Evolutionary conservation across 495 filamentous ascomycete genomes (phyloP).

Genomic region (Talaromyces trachyspermus): DNA sequence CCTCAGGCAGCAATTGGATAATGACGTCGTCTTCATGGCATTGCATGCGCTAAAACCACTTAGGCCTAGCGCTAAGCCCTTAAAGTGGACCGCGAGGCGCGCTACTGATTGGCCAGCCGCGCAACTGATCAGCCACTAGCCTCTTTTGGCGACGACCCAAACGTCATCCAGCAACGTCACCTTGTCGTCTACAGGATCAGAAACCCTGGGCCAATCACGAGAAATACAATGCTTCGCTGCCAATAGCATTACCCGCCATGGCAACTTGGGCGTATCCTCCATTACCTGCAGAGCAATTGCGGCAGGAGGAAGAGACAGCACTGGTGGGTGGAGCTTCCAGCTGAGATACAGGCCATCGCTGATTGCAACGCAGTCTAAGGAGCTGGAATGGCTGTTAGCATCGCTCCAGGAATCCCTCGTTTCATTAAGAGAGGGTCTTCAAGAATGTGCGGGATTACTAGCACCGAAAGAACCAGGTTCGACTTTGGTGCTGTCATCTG

Average conservation of each 20-base stretch:
- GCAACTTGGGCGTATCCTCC: slow-evolving; percentile 72
- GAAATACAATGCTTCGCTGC: neutral
- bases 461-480: slow-evolving; percentile 73
- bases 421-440: slow-evolving; percentile 73
- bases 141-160: neutral
- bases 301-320: slow-evolving; percentile 58
- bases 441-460: slow-evolving; percentile 80
- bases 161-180: neutral
- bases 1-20: no score
- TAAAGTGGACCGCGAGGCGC: neutral
- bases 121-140: neutral
- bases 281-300: slow-evolving; percentile 54
- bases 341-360: slow-evolving; percentile 18
- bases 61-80: neutral
- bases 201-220: neutral
- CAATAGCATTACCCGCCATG: slow-evolving; percentile 39
- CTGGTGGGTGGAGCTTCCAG: slow-evolving; percentile 45
- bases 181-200: neutral
- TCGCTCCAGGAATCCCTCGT: slow-evolving; percentile 70
- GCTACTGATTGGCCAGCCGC: neutral
- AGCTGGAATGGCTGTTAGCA: slow-evolving; percentile 81
- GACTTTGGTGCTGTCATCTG: slow-evolving; percentile 82
- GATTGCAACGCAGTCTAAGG: slow-evolving; percentile 48
- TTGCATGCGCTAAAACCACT: neutral
- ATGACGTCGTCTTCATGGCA: slow-evolving; percentile 5